These are phyloP conservation scores for Capsicum pubescens DNA, from an alignment of 257 asterid species.

Conservation along the genomic window DNA sequence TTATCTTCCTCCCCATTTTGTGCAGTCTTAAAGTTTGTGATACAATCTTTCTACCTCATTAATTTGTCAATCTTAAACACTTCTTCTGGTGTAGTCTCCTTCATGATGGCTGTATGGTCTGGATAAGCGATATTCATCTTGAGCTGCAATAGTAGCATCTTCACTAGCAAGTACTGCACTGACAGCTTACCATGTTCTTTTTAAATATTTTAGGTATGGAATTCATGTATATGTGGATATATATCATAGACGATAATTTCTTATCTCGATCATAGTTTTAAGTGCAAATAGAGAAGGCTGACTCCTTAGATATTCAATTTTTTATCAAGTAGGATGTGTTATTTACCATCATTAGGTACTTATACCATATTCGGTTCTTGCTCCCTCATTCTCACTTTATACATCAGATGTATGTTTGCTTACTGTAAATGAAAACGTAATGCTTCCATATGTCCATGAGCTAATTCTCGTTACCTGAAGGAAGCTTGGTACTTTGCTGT, in stretches of 20 bases:
- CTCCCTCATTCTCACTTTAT: slow-evolving; percentile 10
- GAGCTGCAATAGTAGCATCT: neutral
- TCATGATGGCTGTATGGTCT: neutral
- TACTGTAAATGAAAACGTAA: slow-evolving; percentile 4
- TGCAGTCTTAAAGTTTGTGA: neutral
- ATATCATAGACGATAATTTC: neutral
- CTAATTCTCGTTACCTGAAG: neutral
- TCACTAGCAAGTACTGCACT: neutral
- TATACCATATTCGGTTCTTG: neutral
- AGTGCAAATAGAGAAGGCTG: slow-evolving; percentile 8
- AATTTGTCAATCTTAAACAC: neutral
- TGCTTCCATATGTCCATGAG: neutral
- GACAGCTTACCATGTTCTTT: neutral
- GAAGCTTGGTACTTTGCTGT: neutral
- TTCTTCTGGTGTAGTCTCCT: slow-evolving; percentile 17
- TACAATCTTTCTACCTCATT: neutral
- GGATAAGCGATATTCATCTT: neutral
- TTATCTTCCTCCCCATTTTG: slow-evolving; percentile 21
- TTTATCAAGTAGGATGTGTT: neutral
- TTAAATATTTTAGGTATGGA: neutral
- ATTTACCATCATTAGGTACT: slow-evolving; percentile 3
- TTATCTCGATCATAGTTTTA: neutral
- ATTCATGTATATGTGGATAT: neutral
- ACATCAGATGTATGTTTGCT: neutral
- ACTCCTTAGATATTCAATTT: neutral